A percentile compares a stretch with the other conserved stretches of the same genome.
phyloP scores from a whole-genome alignment of 495 filamentous ascomycete species.

The Ramalina peruviana region DNA sequence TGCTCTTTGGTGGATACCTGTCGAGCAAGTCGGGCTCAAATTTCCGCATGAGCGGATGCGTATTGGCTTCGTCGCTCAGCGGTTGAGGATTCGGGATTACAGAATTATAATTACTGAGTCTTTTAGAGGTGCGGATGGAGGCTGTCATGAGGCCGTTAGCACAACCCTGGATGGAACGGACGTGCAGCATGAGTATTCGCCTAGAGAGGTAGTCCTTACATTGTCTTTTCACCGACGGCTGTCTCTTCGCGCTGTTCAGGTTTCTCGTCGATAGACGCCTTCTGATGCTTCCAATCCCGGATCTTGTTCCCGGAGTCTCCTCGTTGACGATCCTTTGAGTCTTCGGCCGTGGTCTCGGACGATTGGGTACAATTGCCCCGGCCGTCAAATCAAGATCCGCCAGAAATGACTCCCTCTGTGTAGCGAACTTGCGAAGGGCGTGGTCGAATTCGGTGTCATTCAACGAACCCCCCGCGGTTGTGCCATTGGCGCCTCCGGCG shows the following conservation, averaged over 20 bases:
- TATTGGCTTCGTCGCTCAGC: constrained; percentile 73
- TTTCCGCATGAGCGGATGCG: constrained; percentile 85
- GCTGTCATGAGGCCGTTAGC: constrained; percentile 32
- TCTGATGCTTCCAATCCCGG: constrained; percentile 61
- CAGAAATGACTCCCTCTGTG: constrained; percentile 83
- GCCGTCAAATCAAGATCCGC: constrained; percentile 85
- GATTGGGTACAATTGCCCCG: constrained; percentile 59
- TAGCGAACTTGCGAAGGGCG: constrained; percentile 84
- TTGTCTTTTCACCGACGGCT: constrained; percentile 63
- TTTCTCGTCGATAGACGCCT: constrained; percentile 80
- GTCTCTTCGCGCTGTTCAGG: constrained; percentile 88
- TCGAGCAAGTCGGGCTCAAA: constrained; percentile 93
- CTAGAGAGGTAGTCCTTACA: constrained; percentile 37
- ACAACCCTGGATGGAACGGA: constrained; percentile 10
- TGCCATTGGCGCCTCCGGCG: constrained; percentile 4
- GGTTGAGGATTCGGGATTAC: constrained; percentile 91
- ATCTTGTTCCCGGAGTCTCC: constrained; percentile 41
- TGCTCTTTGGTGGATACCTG: constrained; percentile 73
- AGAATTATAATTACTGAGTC: constrained; percentile 94
- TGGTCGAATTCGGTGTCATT: constrained; percentile 82
- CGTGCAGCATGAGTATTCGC: background rate
- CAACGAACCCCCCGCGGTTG: constrained; percentile 20
- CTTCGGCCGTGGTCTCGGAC: constrained; percentile 53
- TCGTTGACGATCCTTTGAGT: constrained; percentile 73
- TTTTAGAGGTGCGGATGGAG: constrained; percentile 75